Evolutionary conservation across 768 basidiomycete genomes (phyloP).

Genomic region (Boletus vermiculosoides): DNA sequence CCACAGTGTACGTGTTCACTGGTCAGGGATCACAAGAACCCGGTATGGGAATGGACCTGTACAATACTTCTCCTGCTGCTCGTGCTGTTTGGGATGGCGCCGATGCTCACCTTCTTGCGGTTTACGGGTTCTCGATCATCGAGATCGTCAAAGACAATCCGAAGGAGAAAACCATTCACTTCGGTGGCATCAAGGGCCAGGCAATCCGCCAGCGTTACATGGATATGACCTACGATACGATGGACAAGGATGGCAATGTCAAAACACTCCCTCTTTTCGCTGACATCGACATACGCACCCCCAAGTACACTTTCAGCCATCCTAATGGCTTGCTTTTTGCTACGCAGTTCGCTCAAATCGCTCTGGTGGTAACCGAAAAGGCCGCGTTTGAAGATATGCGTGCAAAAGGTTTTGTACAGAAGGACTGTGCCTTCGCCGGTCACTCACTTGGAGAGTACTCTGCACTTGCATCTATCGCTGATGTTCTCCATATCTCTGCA

Average conservation of each 20-base stretch:
- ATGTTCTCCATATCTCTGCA: slow-evolving; percentile 91
- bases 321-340: slow-evolving; percentile 94
- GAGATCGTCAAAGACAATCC: slow-evolving; percentile 99
- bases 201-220: slow-evolving; percentile 99
- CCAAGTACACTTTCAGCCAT: slow-evolving; percentile 97
- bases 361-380: slow-evolving; percentile 96
- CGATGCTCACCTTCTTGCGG: slow-evolving; percentile 87
- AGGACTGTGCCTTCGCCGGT: slow-evolving; percentile 90
- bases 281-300: slow-evolving; percentile 92
- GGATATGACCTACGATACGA: slow-evolving; percentile 98
- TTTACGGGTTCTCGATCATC: slow-evolving; percentile 97
- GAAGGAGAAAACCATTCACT: slow-evolving; percentile 97
- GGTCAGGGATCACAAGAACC: slow-evolving; percentile 98
- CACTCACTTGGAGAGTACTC: slow-evolving; percentile 99
- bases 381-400: slow-evolving; percentile 99
- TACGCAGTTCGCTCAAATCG: slow-evolving; percentile 98
- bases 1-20: slow-evolving; percentile 95
- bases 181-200: slow-evolving; percentile 98
- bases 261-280: slow-evolving; percentile 95
- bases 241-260: slow-evolving; percentile 94
- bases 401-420: slow-evolving; percentile 91
- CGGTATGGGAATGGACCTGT: slow-evolving; percentile 99
- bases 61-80: slow-evolving; percentile 88
- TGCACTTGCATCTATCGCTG: slow-evolving; percentile 95
- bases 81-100: slow-evolving; percentile 97